Percentiles rank a stretch among this genome's conserved stretches.
Evolutionary conservation across 2,329 filamentous ascomycete genomes (phyloP).

Genomic region (Sporothrix luriei): DNA sequence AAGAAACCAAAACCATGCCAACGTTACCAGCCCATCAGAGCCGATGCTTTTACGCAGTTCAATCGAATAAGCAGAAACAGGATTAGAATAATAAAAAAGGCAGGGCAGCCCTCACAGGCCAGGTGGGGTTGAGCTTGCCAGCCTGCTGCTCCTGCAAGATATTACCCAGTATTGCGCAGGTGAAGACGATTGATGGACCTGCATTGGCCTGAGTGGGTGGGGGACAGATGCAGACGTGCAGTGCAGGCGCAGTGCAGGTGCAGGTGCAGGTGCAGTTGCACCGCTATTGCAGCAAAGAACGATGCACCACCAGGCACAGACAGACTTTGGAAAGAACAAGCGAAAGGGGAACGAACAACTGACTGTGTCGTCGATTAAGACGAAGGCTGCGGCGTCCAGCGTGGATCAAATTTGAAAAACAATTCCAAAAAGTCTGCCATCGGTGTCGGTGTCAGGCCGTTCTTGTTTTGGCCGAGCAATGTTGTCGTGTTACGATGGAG

Average conservation of each 20-base stretch:
- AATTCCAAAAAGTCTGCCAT: neutral
- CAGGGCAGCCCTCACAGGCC: neutral
- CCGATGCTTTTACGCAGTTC: constrained; percentile 27
- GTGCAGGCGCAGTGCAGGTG: neutral
- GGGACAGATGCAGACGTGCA: neutral
- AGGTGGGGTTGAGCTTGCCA: neutral
- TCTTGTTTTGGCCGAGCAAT: constrained; percentile 6
- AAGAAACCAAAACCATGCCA: neutral
- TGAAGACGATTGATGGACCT: constrained; percentile 18
- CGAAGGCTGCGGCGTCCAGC: neutral
- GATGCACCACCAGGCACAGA: constrained; percentile 6
- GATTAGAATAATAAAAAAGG: neutral
- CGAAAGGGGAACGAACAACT: neutral
- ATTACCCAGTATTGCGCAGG: neutral
- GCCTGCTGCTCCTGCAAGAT: neutral
- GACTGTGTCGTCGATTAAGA: too few species aligned
- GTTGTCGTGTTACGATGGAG: neutral
- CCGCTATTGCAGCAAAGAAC: neutral
- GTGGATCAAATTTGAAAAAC: neutral
- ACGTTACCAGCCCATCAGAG: constrained; percentile 23
- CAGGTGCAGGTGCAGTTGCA: constrained; percentile 5
- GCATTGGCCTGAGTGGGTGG: constrained; percentile 9
- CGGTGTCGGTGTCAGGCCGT: constrained; percentile 1
- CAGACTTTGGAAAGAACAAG: neutral
- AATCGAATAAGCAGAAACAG: constrained; percentile 23